These are phyloP conservation scores for Epichloe sylvatica DNA, from an alignment of 2,329 filamentous ascomycete species.

Conservation along the genomic window DNA sequence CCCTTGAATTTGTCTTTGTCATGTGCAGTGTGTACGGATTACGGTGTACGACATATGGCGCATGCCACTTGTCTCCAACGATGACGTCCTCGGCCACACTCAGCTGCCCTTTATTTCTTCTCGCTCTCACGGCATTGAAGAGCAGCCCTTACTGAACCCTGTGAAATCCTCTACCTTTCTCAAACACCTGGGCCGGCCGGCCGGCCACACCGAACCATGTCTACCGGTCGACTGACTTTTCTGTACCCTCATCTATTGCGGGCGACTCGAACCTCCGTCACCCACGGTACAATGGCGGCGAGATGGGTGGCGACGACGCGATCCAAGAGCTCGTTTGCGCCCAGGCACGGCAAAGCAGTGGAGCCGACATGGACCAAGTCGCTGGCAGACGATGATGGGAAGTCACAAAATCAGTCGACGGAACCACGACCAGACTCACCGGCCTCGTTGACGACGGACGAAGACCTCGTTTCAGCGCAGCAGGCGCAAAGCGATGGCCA, in stretches of 20 bases:
- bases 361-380: constrained; percentile 30
- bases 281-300: neutral
- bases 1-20: neutral
- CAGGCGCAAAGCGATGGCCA: neutral
- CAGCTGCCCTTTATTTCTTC: neutral
- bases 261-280: constrained; percentile 16
- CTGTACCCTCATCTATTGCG: constrained; percentile 56
- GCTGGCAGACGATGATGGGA: neutral
- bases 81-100: neutral
- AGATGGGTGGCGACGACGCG: constrained; percentile 23
- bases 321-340: constrained; percentile 33
- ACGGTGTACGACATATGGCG: too few relatives aligned
- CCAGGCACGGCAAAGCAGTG: constrained; percentile 46
- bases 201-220: neutral
- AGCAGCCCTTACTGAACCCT: neutral
- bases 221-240: constrained; percentile 46
- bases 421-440: constrained; percentile 1
- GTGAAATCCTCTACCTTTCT: neutral
- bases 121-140: neutral
- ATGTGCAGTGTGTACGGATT: neutral
- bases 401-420: constrained; percentile 8
- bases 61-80: too few relatives aligned
- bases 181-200: neutral
- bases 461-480: neutral
- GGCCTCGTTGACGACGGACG: neutral